Percentiles rank a stretch among this genome's conserved stretches.
Conservation (phyloP, 495 filamentous ascomycete genomes). For the Xylaria sp. region DNA sequence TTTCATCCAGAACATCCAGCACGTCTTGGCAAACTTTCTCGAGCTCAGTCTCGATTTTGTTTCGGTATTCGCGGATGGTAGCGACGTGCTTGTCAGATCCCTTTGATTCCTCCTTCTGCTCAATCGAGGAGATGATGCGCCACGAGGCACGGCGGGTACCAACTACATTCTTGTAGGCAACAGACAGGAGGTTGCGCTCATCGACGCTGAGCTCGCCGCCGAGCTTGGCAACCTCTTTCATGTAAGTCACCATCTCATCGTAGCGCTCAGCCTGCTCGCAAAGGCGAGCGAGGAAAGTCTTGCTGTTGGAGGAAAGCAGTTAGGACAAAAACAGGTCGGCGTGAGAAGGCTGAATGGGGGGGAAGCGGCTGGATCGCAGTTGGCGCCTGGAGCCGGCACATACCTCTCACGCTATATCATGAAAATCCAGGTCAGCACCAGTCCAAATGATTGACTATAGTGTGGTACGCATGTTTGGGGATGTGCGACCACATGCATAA, state of each 20-base stretch:
- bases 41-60: slow-evolving; percentile 98
- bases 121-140: slow-evolving; percentile 99
- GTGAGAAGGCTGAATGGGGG: slow-evolving; percentile 22
- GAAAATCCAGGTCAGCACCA: slow-evolving; percentile 51
- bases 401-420: slow-evolving; percentile 82
- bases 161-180: slow-evolving; percentile 99
- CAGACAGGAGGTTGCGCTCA: slow-evolving; percentile 98
- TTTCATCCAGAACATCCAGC: slow-evolving; percentile 92
- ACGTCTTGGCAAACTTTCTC: slow-evolving; percentile 99
- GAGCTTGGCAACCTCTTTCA: slow-evolving; percentile 99
- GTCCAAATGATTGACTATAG: slow-evolving; percentile 25
- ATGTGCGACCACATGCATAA: background rate
- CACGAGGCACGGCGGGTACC: slow-evolving; percentile 98
- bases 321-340: slow-evolving; percentile 32
- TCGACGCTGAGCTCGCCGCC: slow-evolving; percentile 96
- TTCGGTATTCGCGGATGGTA: slow-evolving; percentile 96
- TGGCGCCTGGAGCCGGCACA: slow-evolving; percentile 40
- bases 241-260: slow-evolving; percentile 99
- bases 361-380: slow-evolving; percentile 29
- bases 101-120: slow-evolving; percentile 99
- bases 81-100: slow-evolving; percentile 95
- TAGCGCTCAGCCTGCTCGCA: slow-evolving; percentile 99
- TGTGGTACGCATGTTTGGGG: slow-evolving; percentile 15
- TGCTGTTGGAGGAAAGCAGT: slow-evolving; percentile 68
- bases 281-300: slow-evolving; percentile 99